Evolutionary conservation across 2,329 filamentous ascomycete species (phyloP).

Genomic region (Microcyclospora tardicrescens): DNA sequence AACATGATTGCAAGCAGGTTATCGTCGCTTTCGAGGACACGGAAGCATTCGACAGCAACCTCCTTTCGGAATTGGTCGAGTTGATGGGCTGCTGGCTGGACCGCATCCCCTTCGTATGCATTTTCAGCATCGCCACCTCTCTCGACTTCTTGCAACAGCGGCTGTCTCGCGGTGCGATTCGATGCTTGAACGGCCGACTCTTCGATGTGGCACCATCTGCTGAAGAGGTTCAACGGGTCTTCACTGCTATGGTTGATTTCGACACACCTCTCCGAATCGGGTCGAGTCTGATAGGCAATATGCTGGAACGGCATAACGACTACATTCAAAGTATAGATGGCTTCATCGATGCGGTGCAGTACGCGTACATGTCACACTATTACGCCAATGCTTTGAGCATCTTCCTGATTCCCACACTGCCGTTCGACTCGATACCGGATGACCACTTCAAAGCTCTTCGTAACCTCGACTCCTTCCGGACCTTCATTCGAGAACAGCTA

Average conservation of each 20-base stretch:
- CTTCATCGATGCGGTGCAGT: conserved; percentile 50
- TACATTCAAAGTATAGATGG: conserved; percentile 64
- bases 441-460: conserved; percentile 57
- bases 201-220: conserved; percentile 66
- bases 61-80: conserved; percentile 59
- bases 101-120: conserved; percentile 61
- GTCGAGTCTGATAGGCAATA: conserved; percentile 45
- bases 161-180: conserved; percentile 54
- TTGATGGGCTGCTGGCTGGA: conserved; percentile 60
- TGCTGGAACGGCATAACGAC: conserved; percentile 61
- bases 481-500: conserved; percentile 17
- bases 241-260: conserved; percentile 50
- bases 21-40: conserved; percentile 68
- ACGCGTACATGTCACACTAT: conserved; percentile 76
- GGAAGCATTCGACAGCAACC: conserved; percentile 61
- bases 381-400: conserved; percentile 65
- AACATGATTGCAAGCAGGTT: conserved; percentile 44
- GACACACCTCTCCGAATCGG: conserved; percentile 51
- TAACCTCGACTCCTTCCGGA: conserved; percentile 55
- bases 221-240: conserved; percentile 59
- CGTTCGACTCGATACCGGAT: conserved; percentile 33
- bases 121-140: conserved; percentile 72
- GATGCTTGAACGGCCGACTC: conserved; percentile 54
- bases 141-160: conserved; percentile 67
- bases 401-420: conserved; percentile 35